A percentile compares a stretch with the other conserved stretches of the same genome.
Conservation (phyloP, 176 grass and related monocot genomes). For the Bolboschoenus planiculmis region DNA sequence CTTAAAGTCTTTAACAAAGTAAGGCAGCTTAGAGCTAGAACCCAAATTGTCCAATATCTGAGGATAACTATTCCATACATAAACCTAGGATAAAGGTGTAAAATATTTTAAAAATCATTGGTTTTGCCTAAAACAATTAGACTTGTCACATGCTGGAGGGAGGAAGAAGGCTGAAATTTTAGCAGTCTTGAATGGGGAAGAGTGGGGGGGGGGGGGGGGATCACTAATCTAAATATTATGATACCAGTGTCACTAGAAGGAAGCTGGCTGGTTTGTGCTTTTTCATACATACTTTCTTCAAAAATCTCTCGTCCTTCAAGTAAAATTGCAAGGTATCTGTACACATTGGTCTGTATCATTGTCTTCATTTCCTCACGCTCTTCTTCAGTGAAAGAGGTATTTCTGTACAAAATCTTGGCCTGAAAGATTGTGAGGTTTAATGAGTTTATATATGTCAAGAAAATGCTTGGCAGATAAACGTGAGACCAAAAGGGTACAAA, state of each 20-base stretch:
- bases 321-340: constrained; percentile 71
- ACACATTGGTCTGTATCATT: constrained; percentile 91
- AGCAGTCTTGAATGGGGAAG: too few relatives aligned
- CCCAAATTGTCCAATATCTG: too few relatives aligned
- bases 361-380: constrained; percentile 80
- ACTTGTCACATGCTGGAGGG: too few relatives aligned
- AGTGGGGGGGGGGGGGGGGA: too few relatives aligned
- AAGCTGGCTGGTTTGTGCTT: constrained; percentile 25
- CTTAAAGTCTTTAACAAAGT: too few relatives aligned
- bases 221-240: not conserved
- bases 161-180: too few relatives aligned
- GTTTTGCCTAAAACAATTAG: not conserved
- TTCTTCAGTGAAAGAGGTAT: constrained; percentile 53
- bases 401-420: constrained; percentile 85
- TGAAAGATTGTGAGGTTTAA: constrained; percentile 25
- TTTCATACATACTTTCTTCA: constrained; percentile 67
- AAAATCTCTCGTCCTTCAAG: constrained; percentile 84
- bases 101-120: not conserved
- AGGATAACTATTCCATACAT: too few relatives aligned
- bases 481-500: not conserved
- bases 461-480: not conserved
- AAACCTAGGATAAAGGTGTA: not conserved
- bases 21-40: too few relatives aligned
- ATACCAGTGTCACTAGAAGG: constrained; percentile 50
- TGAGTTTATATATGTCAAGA: constrained; percentile 21